Percentiles rank a stretch among this genome's conserved stretches.
These are phyloP conservation scores for Populus euphratica DNA, from an alignment of 345 rosid genomes.

Conservation along the genomic window DNA sequence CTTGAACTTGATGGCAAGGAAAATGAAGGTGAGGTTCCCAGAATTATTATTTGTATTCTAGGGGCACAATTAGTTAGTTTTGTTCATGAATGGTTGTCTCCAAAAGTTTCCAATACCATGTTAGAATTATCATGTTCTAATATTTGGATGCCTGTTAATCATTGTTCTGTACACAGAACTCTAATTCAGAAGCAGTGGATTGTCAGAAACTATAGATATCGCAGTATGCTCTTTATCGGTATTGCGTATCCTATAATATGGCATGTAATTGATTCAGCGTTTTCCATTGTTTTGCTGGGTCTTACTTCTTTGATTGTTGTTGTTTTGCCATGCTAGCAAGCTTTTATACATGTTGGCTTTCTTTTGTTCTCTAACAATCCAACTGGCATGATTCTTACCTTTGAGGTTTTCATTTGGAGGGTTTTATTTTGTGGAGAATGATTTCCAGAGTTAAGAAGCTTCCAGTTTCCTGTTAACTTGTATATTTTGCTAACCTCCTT, in stretches of 20 bases:
- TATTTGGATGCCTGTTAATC: not conserved
- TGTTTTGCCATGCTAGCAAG: not conserved
- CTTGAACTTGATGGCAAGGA: slow-evolving; percentile 48
- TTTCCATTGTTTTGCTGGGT: not conserved
- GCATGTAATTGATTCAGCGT: not conserved
- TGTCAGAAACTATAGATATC: not conserved
- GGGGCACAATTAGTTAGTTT: not conserved
- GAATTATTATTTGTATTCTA: not conserved
- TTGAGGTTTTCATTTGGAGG: not conserved
- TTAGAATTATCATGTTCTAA: not conserved
- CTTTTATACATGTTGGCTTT: not conserved
- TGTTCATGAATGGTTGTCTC: not conserved
- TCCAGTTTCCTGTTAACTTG: not conserved
- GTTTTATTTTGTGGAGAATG: not conserved
- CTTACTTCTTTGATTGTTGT: not conserved
- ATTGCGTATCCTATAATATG: not conserved
- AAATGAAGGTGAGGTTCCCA: slow-evolving; percentile 29
- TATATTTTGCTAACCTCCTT: not conserved
- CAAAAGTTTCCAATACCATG: not conserved
- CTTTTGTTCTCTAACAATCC: no score
- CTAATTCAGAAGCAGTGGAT: not conserved
- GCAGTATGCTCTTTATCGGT: no score
- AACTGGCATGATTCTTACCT: not conserved
- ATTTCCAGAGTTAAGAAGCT: not conserved
- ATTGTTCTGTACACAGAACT: not conserved